Evolutionary conservation across 495 filamentous ascomycete genomes (phyloP).

Genomic region (Hypomontagnella submonticulosa): DNA sequence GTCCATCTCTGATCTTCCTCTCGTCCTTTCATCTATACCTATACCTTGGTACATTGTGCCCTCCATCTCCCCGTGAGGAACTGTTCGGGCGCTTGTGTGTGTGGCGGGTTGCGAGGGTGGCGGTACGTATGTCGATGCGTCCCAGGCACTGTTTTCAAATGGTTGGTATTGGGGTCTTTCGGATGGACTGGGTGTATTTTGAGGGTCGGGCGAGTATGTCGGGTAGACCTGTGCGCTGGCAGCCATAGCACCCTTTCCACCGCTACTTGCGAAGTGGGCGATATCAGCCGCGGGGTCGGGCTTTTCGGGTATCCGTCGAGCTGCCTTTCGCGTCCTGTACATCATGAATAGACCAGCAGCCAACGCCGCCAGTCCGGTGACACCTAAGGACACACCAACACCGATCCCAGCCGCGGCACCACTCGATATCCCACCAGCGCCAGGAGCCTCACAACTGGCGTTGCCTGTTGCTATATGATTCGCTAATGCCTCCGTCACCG

Average conservation of each 20-base stretch:
- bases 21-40: constrained; percentile 19
- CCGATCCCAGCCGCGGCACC: constrained; percentile 43
- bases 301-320: neutral
- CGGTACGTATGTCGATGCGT: constrained; percentile 20
- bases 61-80: constrained; percentile 42
- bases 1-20: constrained; percentile 17
- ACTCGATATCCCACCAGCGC: constrained; percentile 24
- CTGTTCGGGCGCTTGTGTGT: constrained; percentile 28
- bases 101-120: neutral
- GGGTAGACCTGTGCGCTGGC: constrained; percentile 23
- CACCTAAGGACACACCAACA: constrained; percentile 38
- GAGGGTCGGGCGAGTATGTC: constrained; percentile 18
- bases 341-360: constrained; percentile 38
- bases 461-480: constrained; percentile 23
- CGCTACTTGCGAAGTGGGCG: constrained; percentile 23
- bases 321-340: constrained; percentile 34
- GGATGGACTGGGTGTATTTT: constrained; percentile 23
- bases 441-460: constrained; percentile 10
- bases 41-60: constrained; percentile 15
- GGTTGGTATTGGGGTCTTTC: constrained; percentile 25
- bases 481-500: constrained; percentile 30
- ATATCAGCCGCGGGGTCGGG: constrained; percentile 10
- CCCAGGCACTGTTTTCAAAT: constrained; percentile 22
- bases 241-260: constrained; percentile 21
- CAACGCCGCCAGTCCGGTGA: constrained; percentile 39